Conservation (phyloP, 78 protist genomes). For the Diacronema lutheri region DNA sequence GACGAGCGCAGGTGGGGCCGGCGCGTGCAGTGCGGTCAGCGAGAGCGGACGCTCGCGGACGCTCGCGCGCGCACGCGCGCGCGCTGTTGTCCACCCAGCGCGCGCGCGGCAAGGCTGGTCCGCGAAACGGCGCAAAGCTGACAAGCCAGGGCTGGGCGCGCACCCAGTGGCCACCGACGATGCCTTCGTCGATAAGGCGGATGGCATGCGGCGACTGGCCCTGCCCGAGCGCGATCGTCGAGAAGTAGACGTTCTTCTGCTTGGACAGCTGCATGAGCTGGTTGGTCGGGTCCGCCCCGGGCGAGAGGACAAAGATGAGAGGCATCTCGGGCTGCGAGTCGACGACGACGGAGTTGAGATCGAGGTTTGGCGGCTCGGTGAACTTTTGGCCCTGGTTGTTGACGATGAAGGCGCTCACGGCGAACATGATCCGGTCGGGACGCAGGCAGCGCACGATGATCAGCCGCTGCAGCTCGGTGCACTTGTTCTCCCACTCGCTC, state of each 20-base stretch:
- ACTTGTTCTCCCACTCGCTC: constrained; percentile 72
- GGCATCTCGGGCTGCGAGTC: constrained; percentile 58
- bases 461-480: constrained; percentile 69
- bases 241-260: constrained; percentile 31
- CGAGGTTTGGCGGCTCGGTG: constrained; percentile 75
- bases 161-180: constrained; percentile 56
- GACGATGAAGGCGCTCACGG: constrained; percentile 54
- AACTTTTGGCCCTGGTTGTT: constrained; percentile 57
- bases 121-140: too few relatives aligned
- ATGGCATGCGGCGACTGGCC: constrained; percentile 76
- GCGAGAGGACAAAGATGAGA: constrained; percentile 78
- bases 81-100: too few relatives aligned
- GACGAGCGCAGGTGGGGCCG: not conserved
- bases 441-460: constrained; percentile 80
- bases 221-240: constrained; percentile 74
- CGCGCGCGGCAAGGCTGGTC: too few relatives aligned
- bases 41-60: too few relatives aligned
- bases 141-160: too few relatives aligned
- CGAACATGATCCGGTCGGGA: constrained; percentile 77
- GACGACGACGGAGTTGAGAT: constrained; percentile 34
- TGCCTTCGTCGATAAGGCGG: constrained; percentile 47
- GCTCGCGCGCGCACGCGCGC: too few relatives aligned
- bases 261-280: constrained; percentile 58
- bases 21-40: not conserved
- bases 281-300: constrained; percentile 80